phyloP scores from a whole-genome alignment of 495 filamentous ascomycete genomes.

The Staphylotrichum longicolle region DNA sequence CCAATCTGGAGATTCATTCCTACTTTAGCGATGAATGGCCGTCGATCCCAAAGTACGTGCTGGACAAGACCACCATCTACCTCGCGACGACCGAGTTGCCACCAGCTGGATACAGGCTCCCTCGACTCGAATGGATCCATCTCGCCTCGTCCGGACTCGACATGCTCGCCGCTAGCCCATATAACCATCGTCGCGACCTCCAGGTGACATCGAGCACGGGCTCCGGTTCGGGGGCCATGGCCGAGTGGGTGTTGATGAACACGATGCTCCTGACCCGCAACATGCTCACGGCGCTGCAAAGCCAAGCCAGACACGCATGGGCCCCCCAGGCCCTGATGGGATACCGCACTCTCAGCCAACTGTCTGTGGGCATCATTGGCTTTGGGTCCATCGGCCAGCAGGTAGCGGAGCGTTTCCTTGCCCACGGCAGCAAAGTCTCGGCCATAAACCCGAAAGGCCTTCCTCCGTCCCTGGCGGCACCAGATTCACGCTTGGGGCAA shows the following conservation, averaged over 20 bases:
- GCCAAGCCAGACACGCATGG: constrained; percentile 1
- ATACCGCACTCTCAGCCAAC: constrained; percentile 1
- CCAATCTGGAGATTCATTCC: neutral
- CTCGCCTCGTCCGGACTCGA: constrained; percentile 1
- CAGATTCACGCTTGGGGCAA: neutral
- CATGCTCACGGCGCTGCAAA: neutral
- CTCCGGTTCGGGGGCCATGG: neutral
- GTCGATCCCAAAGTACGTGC: constrained; percentile 3
- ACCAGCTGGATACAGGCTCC: neutral
- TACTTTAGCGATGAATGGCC: constrained; percentile 4
- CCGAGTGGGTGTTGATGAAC: constrained; percentile 12
- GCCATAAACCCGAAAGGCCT: constrained; percentile 8
- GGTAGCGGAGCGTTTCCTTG: constrained; percentile 3
- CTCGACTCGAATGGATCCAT: constrained; percentile 6
- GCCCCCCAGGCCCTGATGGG: neutral
- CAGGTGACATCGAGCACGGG: constrained; percentile 8
- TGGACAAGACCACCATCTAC: constrained; percentile 6
- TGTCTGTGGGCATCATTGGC: constrained; percentile 7
- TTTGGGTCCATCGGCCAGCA: constrained; percentile 8
- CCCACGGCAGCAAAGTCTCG: neutral
- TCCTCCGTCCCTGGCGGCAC: neutral
- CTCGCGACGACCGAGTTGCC: constrained; percentile 5
- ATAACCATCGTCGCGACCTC: constrained; percentile 4
- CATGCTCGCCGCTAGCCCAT: neutral
- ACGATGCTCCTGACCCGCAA: constrained; percentile 3